A percentile compares a stretch with the other conserved stretches of the same genome.
phyloP scores from a whole-genome alignment of 169 alveolate species.

The Babesia bigemina region DNA sequence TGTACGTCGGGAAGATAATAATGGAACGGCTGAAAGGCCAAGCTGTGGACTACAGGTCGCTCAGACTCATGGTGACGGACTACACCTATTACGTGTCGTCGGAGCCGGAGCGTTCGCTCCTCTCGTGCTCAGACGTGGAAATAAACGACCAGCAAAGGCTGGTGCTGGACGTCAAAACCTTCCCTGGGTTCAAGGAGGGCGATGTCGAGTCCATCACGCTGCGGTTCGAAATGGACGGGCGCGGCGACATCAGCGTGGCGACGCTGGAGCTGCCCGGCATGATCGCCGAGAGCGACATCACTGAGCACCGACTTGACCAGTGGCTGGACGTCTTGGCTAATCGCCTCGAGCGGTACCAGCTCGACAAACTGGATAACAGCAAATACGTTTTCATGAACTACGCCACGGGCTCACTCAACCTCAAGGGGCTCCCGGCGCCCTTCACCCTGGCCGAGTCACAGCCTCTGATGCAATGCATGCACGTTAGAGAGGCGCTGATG shows the following conservation, averaged over 20 bases:
- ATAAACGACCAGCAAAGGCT: background rate
- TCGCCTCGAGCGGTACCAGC: slow-evolving; percentile 36
- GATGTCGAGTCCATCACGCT: slow-evolving; percentile 11
- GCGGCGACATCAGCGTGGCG: slow-evolving; percentile 23
- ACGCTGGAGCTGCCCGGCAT: slow-evolving; percentile 10
- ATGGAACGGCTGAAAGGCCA: slow-evolving; percentile 51
- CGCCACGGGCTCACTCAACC: slow-evolving; percentile 6
- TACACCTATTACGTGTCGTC: slow-evolving; percentile 12
- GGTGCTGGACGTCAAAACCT: slow-evolving; percentile 14
- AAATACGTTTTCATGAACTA: slow-evolving; percentile 30
- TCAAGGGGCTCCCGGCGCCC: slow-evolving; percentile 9
- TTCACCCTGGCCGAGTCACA: slow-evolving; percentile 3
- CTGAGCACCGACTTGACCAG: slow-evolving; percentile 33
- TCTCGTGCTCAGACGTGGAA: slow-evolving; percentile 38
- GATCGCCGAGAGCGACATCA: slow-evolving; percentile 2
- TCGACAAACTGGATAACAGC: background rate
- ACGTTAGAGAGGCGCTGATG: background rate
- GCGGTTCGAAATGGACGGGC: slow-evolving; percentile 25
- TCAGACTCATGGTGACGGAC: slow-evolving; percentile 30
- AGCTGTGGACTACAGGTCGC: slow-evolving; percentile 29
- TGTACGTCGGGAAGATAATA: slow-evolving; percentile 28
- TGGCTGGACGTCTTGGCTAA: slow-evolving; percentile 35
- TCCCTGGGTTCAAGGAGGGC: slow-evolving; percentile 17
- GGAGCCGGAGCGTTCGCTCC: slow-evolving; percentile 9
- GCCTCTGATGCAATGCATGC: background rate